Conservation (phyloP, 78 protist genomes). For the Guillardia theta region DNA sequence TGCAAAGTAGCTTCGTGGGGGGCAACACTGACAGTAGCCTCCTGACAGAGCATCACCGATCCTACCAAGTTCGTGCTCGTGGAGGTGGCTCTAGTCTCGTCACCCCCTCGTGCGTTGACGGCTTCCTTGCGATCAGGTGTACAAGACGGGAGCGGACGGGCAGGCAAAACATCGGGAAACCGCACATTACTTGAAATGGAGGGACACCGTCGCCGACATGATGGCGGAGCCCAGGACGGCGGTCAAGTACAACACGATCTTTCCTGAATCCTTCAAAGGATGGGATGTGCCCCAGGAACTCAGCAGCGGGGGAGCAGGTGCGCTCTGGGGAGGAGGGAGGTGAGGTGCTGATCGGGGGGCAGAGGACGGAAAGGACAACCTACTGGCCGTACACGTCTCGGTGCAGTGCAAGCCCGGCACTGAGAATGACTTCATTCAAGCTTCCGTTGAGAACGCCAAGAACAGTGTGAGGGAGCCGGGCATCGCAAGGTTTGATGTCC, state of each 20-base stretch:
- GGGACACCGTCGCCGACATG: slow-evolving; percentile 2
- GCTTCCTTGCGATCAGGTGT: no score
- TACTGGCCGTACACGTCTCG: not conserved
- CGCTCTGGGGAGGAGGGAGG: not conserved
- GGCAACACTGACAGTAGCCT: not conserved
- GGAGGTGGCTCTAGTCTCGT: no score
- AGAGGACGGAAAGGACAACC: not conserved
- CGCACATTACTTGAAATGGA: not conserved
- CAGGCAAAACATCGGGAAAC: not conserved
- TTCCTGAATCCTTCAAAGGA: not conserved
- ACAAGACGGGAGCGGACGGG: not conserved
- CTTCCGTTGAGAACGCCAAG: no score
- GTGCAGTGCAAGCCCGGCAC: not conserved
- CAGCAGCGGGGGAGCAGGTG: not conserved
- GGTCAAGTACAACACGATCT: not conserved
- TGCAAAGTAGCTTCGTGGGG: not conserved
- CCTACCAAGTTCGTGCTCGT: not conserved
- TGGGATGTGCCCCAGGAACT: not conserved
- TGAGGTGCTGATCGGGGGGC: not conserved
- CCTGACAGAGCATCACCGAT: not conserved
- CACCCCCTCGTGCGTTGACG: no score
- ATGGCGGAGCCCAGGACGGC: not conserved
- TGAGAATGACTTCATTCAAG: no score
- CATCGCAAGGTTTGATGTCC: not conserved
- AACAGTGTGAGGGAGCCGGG: no score